These are phyloP conservation scores for Didymella glomerata DNA, from an alignment of 2,329 filamentous ascomycete genomes.

Conservation along the genomic window DNA sequence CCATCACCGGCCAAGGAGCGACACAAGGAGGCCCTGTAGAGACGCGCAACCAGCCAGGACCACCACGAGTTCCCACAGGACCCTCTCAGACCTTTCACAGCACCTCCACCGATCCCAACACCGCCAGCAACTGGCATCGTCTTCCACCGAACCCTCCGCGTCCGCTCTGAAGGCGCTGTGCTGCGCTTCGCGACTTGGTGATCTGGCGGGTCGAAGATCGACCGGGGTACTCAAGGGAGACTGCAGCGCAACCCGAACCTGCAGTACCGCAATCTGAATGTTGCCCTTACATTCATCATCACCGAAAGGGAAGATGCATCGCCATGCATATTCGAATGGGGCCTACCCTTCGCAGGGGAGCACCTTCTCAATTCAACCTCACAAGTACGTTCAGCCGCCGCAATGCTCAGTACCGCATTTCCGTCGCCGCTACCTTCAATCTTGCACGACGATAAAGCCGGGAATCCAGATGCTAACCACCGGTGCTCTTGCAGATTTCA, in stretches of 20 bases:
- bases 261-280: constrained; percentile 57
- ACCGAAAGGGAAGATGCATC: constrained; percentile 76
- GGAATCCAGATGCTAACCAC: constrained; percentile 43
- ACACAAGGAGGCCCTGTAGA: constrained; percentile 25
- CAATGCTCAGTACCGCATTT: constrained; percentile 35
- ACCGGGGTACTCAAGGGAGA: constrained; percentile 50
- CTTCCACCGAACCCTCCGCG: constrained; percentile 8
- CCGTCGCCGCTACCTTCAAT: constrained; percentile 29
- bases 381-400: constrained; percentile 70
- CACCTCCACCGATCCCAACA: constrained; percentile 14
- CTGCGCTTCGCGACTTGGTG: constrained; percentile 32
- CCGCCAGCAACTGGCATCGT: constrained; percentile 29
- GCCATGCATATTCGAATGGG: constrained; percentile 87
- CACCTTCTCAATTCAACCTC: constrained; percentile 87
- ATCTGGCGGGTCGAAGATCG: constrained; percentile 46
- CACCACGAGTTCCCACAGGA: constrained; percentile 19
- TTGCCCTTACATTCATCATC: constrained; percentile 67
- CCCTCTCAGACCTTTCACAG: constrained; percentile 13
- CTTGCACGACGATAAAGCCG: constrained; percentile 28
- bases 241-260: constrained; percentile 38
- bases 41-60: constrained; percentile 34
- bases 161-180: constrained; percentile 23
- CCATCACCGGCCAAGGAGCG: constrained; percentile 42
- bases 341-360: constrained; percentile 71
- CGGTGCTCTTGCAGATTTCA: constrained; percentile 72